Base-by-base conservation (phyloP, 139 green algal species). In the Zygnema cylindricum region DNA sequence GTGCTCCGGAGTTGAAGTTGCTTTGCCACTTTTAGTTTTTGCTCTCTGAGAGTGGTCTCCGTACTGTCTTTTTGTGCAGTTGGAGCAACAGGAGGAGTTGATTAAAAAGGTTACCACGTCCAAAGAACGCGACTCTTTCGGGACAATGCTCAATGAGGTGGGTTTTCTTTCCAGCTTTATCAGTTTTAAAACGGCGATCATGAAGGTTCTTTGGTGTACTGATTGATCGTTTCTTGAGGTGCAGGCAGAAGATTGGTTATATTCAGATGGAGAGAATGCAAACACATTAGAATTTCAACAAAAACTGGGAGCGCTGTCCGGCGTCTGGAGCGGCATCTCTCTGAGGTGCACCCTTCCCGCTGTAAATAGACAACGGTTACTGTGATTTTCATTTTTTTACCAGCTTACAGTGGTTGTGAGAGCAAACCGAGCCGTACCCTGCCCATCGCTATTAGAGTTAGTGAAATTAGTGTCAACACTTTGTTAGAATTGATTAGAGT, bases 211-310 rank as follows among this genome's bases (percentile, higher is more conserved):
- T n/a, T n/a, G n/a, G n/a, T n/a, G n/a, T 11, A 38, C 33, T 21
- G 36, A 23, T 32, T 82, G 21, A 75, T 36, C 54, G 73, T 21
- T 35, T 36, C 89, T 82, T 30, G 77, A 38, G 55, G 40, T 33
- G 81, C 36, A 89, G 86, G 86, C 81, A 23, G 86, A 90, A 77
- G 86, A 90, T 22, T 90, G 86, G 86, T 77, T 90, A 30, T 90
- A 90, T 38, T 39, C 40, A 38, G 86, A 89, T 25, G 86, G 86
- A 49, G 86, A 89, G 40, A 82, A 90, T 79, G 86, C 81, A 32
- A 30, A n/a, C 22, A 55, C 81, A 22, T 38, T 35, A 0, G 86
- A 89, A 36, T 90, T 90, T 77, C 32, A 36, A 3, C 32, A 23
- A 40, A 55, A 69, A 30, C 30, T 89, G 33, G 33, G 49, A 38